Conservation (phyloP, 208 protist genomes). For the Crithidia bombi region DNA sequence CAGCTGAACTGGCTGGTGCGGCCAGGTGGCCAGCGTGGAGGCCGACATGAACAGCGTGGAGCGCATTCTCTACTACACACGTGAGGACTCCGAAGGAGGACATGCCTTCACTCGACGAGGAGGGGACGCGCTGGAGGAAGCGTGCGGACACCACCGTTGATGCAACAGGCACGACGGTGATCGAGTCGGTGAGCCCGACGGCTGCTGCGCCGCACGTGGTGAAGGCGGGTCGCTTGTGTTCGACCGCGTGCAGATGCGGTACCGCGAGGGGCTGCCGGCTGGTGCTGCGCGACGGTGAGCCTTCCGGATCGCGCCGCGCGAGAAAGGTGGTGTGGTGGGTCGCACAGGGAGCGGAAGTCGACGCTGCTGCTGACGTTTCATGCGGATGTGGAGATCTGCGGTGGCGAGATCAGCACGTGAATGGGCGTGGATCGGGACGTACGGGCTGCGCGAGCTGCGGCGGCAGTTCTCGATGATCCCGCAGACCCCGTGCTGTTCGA, state of each 20-base stretch:
- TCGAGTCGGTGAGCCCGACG: not conserved
- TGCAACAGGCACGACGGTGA: not conserved
- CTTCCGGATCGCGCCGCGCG: constrained; percentile 51
- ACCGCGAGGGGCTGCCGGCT: constrained; percentile 62
- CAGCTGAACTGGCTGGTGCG: constrained; percentile 65
- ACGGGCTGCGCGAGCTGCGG: constrained; percentile 55
- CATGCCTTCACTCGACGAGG: too few species aligned
- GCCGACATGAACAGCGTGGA: constrained; percentile 89
- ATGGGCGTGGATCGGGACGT: constrained; percentile 40
- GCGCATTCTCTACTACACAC: constrained; percentile 77
- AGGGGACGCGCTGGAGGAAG: constrained; percentile 10
- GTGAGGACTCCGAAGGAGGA: constrained; percentile 66
- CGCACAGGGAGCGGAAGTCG: constrained; percentile 87
- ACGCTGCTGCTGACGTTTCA: constrained; percentile 81
- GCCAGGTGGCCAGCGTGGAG: constrained; percentile 59
- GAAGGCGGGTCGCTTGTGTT: constrained; percentile 49
- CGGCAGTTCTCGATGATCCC: constrained; percentile 82
- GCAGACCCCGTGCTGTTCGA: constrained; percentile 88
- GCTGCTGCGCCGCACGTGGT: constrained; percentile 11
- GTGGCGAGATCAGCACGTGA: constrained; percentile 54
- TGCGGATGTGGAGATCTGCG: constrained; percentile 68
- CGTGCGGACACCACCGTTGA: not conserved
- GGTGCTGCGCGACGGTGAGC: constrained; percentile 62
- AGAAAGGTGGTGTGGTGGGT: constrained; percentile 89
- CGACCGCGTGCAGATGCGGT: constrained; percentile 71